Conservation (phyloP, 169 alveolate genomes). For the Cryptosporidium xiaoi region DNA sequence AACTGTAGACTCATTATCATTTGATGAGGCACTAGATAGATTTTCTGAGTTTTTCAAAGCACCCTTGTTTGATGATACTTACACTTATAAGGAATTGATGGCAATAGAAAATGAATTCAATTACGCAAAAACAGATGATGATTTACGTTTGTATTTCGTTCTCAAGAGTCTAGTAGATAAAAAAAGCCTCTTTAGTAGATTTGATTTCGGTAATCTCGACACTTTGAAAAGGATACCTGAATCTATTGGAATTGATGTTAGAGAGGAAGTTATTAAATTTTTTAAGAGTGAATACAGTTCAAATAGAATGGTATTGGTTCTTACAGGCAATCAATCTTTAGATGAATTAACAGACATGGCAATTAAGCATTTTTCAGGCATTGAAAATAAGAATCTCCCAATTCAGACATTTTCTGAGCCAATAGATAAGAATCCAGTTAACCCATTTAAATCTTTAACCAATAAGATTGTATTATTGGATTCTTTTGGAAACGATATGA, state of each 20-base stretch:
- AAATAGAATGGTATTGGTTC: constrained; percentile 80
- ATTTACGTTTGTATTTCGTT: constrained; percentile 40
- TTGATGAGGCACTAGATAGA: constrained; percentile 80
- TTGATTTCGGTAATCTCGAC: constrained; percentile 81
- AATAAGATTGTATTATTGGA: constrained; percentile 10
- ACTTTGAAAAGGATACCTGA: constrained; percentile 74
- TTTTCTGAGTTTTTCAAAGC: constrained; percentile 83
- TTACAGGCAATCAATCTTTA: constrained; percentile 78
- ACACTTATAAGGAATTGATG: constrained; percentile 81
- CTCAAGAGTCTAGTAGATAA: constrained; percentile 22
- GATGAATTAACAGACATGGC: constrained; percentile 57
- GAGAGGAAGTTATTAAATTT: constrained; percentile 79
- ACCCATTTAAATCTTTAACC: constrained; percentile 12
- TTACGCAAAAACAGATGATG: constrained; percentile 74
- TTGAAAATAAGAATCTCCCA: constrained; percentile 22
- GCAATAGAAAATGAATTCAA: constrained; percentile 83
- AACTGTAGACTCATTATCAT: constrained; percentile 77
- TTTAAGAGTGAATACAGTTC: constrained; percentile 81
- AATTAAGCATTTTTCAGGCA: constrained; percentile 21
- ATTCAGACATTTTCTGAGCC: neutral
- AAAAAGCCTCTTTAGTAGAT: constrained; percentile 74
- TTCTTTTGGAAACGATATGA: neutral
- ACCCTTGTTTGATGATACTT: constrained; percentile 81
- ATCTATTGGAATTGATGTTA: constrained; percentile 71
- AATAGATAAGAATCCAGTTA: neutral